phyloP scores from a whole-genome alignment of 257 asterid species.

The Solanum boliviense region DNA sequence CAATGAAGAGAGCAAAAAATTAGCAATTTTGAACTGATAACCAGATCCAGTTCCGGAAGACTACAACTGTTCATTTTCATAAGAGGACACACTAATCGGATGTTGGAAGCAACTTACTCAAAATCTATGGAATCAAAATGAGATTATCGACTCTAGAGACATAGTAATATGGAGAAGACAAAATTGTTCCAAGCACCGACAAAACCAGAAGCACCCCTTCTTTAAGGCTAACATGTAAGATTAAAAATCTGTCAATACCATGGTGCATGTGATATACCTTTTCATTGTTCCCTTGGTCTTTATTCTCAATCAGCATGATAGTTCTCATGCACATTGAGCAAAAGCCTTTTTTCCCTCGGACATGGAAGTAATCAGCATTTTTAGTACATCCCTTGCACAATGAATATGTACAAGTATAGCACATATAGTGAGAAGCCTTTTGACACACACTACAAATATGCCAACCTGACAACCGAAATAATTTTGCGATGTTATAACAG shows the following conservation, averaged over 20 bases:
- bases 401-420: conserved; percentile 78
- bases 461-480: conserved; percentile 54
- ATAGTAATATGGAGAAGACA: background rate
- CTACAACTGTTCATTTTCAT: background rate
- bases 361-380: conserved; percentile 41
- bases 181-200: background rate
- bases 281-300: conserved; percentile 45
- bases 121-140: background rate
- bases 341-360: conserved; percentile 67
- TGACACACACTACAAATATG: conserved; percentile 72
- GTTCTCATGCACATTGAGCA: conserved; percentile 69
- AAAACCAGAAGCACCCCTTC: background rate
- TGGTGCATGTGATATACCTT: conserved; percentile 22
- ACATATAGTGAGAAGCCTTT: conserved; percentile 50
- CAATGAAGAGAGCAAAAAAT: background rate
- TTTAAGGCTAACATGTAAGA: background rate
- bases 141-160: background rate
- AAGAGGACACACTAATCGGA: background rate
- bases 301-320: conserved; percentile 62
- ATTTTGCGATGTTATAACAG: background rate
- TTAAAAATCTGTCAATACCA: background rate
- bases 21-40: background rate
- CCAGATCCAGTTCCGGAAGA: background rate
- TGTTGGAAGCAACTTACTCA: background rate
- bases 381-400: conserved; percentile 67